Conservation (phyloP, 306 rosid species). For the Acmispon strigosus region DNA sequence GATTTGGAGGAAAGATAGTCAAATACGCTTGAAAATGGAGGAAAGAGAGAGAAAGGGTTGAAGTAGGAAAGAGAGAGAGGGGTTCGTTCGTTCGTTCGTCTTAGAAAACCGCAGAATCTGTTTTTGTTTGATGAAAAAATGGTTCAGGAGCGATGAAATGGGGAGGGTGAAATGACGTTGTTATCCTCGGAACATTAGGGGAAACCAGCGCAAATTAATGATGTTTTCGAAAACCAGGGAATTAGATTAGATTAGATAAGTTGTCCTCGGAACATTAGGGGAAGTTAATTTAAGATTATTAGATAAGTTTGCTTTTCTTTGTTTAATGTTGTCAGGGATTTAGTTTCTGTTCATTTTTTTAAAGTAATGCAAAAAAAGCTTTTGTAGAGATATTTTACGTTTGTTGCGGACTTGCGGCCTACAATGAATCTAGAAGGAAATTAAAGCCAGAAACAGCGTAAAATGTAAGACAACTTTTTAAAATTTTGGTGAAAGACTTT, state of each 20-base stretch:
- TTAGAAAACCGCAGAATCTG: neutral
- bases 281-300: no score
- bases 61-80: conserved; percentile 22
- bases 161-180: neutral
- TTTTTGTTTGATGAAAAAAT: neutral
- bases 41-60: conserved; percentile 28
- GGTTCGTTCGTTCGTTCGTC: neutral
- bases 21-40: conserved; percentile 30
- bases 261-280: no score
- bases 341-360: neutral
- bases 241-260: neutral
- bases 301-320: neutral
- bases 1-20: conserved; percentile 30
- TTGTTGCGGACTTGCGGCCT: neutral
- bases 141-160: conserved; percentile 5
- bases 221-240: neutral
- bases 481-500: no score
- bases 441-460: neutral
- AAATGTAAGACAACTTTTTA: neutral
- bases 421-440: neutral
- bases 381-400: neutral
- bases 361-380: neutral
- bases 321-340: conserved; percentile 6
- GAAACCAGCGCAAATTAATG: neutral
- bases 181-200: conserved; percentile 3